A percentile compares a stretch with the other conserved stretches of the same genome.
Evolutionary conservation across 805 yeast species (phyloP).

Genomic region (Sugiyamaella boreocaroliniensis): DNA sequence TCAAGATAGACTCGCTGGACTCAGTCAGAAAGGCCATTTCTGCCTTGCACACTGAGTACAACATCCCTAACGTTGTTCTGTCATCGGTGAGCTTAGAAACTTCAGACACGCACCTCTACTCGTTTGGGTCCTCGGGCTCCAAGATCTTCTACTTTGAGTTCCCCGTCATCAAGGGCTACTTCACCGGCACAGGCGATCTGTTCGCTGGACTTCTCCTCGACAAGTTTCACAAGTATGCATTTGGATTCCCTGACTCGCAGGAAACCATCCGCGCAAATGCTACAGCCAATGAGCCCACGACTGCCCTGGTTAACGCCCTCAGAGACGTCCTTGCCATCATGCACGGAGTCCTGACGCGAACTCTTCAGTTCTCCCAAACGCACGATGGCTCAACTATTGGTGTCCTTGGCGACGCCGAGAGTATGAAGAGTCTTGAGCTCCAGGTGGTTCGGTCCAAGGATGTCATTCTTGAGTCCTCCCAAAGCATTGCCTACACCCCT

Average conservation of each 20-base stretch:
- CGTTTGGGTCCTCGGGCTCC: conserved; percentile 39
- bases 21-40: conserved; percentile 43
- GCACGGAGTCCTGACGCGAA: conserved; percentile 40
- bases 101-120: conserved; percentile 27
- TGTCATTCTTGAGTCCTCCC: conserved; percentile 1
- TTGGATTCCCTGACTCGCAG: not conserved
- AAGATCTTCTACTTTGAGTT: conserved; percentile 40
- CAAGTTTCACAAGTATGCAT: conserved; percentile 31
- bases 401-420: conserved; percentile 39
- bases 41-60: conserved; percentile 41
- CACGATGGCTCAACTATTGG: conserved; percentile 14
- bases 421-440: conserved; percentile 67
- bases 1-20: conserved; percentile 36
- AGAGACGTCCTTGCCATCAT: conserved; percentile 36
- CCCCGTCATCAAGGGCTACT: conserved; percentile 67
- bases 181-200: conserved; percentile 92
- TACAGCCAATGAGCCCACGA: not conserved
- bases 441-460: conserved; percentile 56
- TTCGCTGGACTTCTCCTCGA: conserved; percentile 76
- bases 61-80: conserved; percentile 56
- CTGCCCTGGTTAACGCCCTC: conserved; percentile 32
- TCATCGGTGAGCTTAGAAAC: conserved; percentile 45
- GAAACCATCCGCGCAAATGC: not conserved
- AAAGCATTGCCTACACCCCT: not conserved
- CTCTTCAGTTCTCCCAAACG: conserved; percentile 17